phyloP scores from a whole-genome alignment of 2,329 filamentous ascomycete species.

The Beauveria medogensis region DNA sequence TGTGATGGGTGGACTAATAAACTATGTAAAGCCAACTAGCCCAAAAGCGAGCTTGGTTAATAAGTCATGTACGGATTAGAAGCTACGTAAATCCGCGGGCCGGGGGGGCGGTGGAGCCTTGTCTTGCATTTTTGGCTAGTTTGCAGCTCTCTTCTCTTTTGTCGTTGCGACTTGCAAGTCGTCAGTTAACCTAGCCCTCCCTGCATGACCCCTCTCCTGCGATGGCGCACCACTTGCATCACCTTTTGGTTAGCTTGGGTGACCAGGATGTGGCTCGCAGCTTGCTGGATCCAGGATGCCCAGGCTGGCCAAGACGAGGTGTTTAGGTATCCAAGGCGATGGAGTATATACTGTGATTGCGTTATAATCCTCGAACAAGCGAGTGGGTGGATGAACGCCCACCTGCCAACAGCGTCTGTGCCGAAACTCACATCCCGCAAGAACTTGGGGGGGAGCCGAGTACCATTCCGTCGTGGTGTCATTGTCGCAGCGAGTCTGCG shows the following conservation, averaged over 20 bases:
- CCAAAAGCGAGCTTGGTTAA: background rate
- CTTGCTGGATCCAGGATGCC: too few relatives aligned
- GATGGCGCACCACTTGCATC: background rate
- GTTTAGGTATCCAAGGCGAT: background rate
- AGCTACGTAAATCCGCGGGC: background rate
- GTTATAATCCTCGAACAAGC: background rate
- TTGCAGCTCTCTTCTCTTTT: background rate
- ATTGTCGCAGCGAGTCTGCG: background rate
- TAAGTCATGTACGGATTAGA: background rate
- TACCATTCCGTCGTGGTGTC: background rate
- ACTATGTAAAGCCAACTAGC: background rate
- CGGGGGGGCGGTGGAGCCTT: conserved; percentile 4
- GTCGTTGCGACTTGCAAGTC: background rate
- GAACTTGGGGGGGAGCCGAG: background rate
- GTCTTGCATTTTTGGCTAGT: background rate
- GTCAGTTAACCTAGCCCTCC: background rate
- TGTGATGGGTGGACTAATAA: background rate
- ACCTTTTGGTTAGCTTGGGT: background rate
- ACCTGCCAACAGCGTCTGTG: background rate
- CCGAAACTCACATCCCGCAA: background rate
- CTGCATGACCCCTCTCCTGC: conserved; percentile 1
- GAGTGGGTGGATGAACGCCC: background rate
- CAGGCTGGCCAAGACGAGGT: too few relatives aligned
- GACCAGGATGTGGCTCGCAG: background rate
- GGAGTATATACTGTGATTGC: background rate